Percentiles rank a stretch among this genome's conserved stretches.
Conservation (phyloP, 441 rosid genomes). For the Aquilaria agallochum region DNA sequence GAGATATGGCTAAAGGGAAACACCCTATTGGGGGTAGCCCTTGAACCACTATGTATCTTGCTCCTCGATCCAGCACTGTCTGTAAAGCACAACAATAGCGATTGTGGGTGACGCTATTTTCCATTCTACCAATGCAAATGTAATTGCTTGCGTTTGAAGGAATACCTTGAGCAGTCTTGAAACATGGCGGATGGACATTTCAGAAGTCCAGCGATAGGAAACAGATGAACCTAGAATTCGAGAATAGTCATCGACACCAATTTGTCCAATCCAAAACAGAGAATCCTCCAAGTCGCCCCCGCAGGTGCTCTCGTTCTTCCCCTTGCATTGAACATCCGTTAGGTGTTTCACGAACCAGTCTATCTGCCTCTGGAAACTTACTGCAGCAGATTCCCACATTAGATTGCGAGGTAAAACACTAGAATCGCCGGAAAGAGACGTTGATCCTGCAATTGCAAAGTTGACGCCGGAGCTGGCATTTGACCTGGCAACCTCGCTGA, state of each 20-base stretch:
- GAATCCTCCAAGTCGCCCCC: constrained; percentile 6
- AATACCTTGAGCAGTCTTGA: constrained; percentile 29
- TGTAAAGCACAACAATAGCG: constrained; percentile 12
- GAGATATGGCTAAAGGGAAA: constrained; percentile 22
- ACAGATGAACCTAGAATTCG: constrained; percentile 28
- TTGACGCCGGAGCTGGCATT: constrained; percentile 29
- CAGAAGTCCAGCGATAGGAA: constrained; percentile 15
- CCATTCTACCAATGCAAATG: too few relatives aligned
- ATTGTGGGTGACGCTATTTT: neutral
- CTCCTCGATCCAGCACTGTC: constrained; percentile 35
- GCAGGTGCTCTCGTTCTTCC: constrained; percentile 13
- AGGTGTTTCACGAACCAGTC: constrained; percentile 34
- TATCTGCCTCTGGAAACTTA: constrained; percentile 20
- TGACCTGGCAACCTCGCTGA: constrained; percentile 10
- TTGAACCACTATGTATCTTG: constrained; percentile 37
- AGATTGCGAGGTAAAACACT: constrained; percentile 1
- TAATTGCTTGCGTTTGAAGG: neutral
- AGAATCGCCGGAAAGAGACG: constrained; percentile 20
- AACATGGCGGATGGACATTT: constrained; percentile 18
- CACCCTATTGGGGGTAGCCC: constrained; percentile 53
- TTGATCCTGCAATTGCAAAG: constrained; percentile 47
- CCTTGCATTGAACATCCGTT: constrained; percentile 1
- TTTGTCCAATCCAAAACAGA: constrained; percentile 44
- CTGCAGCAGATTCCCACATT: constrained; percentile 29
- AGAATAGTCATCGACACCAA: constrained; percentile 42